Evolutionary conservation across 768 basidiomycete genomes (phyloP), one percentile per base, ranked within the genome.

Genomic region (Suillus luteus): DNA sequence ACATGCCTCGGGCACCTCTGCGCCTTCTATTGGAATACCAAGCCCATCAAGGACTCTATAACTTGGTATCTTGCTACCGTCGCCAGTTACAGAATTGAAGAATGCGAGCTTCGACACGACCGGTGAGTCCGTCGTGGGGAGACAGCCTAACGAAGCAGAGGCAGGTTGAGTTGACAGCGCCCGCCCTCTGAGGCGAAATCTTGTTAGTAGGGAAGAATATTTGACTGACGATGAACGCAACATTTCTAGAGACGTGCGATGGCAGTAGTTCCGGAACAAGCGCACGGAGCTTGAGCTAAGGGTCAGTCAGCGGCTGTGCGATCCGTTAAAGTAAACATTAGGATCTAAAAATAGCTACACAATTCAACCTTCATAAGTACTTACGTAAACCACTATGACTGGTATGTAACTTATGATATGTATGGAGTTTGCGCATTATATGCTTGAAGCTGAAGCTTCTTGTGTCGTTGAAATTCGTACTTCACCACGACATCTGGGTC

Each of bases 21-120:
- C 93, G 0, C 88, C 91, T 6, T 91, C 84, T 19, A 95, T 76
- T 6, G 86, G 84, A 67, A 85, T 76, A 3, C 95, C 96, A 59
- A 85, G 78, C 35, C 93, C 89, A 75, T 95, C 95, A 37, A 98
- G 77, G 0, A 97, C 83, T 58, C 95, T 83, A 77, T 89, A 96
- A 5, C 94, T 92, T 4, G 95, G 93, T 68, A 96, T 94, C 68
- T 83, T 84, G 24, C 81, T 80, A 15, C 82, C 80, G 48, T 82
- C 83, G 10, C 79, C 80, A 41, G 84, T 84, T 35, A 94, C 86
- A 0, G 91, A 85, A 75, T 93, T 93, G 80, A 94, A 89, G 80
- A 93, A 95, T 58, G 86, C 77, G 43, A 92, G 84, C 61, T 83
- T 85, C 15, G 91, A 74, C 8, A 87, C 86, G 49, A 95, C 84